Evolutionary conservation across 2,329 filamentous ascomycete genomes (phyloP).

Genomic region (Neofusicoccum ribis): DNA sequence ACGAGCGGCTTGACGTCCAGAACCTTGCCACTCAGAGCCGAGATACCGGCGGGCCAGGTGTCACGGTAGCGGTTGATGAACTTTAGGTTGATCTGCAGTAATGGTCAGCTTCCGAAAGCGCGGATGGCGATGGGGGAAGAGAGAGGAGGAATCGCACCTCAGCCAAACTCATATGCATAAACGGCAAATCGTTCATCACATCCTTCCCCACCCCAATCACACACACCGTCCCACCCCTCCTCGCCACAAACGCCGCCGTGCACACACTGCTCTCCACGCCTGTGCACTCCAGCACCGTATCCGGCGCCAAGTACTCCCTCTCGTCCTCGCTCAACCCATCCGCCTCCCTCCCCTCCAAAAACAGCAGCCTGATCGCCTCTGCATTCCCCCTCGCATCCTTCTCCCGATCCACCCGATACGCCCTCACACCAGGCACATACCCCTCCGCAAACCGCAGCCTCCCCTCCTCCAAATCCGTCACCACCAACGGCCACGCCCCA

Average conservation of each 20-base stretch:
- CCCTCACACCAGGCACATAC: constrained; percentile 56
- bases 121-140: background rate
- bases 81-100: constrained; percentile 59
- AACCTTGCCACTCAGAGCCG: constrained; percentile 59
- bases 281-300: constrained; percentile 65
- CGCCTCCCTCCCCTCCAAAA: constrained; percentile 52
- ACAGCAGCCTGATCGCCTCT: constrained; percentile 54
- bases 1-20: constrained; percentile 63
- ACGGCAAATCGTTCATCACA: constrained; percentile 65
- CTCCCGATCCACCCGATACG: constrained; percentile 54
- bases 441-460: constrained; percentile 60
- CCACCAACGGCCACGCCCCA: constrained; percentile 63
- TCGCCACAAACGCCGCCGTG: constrained; percentile 58
- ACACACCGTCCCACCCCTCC: constrained; percentile 61
- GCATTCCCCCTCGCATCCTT: constrained; percentile 54
- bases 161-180: constrained; percentile 65
- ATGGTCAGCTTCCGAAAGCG: background rate
- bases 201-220: constrained; percentile 64
- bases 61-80: constrained; percentile 73
- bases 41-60: constrained; percentile 68
- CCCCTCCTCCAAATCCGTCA: constrained; percentile 61
- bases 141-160: constrained; percentile 46
- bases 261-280: constrained; percentile 64
- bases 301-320: constrained; percentile 38
- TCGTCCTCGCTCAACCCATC: constrained; percentile 54